Evolutionary conservation across 2,329 filamentous ascomycete genomes (phyloP).

Genomic region (Tolypocladium tundrense): DNA sequence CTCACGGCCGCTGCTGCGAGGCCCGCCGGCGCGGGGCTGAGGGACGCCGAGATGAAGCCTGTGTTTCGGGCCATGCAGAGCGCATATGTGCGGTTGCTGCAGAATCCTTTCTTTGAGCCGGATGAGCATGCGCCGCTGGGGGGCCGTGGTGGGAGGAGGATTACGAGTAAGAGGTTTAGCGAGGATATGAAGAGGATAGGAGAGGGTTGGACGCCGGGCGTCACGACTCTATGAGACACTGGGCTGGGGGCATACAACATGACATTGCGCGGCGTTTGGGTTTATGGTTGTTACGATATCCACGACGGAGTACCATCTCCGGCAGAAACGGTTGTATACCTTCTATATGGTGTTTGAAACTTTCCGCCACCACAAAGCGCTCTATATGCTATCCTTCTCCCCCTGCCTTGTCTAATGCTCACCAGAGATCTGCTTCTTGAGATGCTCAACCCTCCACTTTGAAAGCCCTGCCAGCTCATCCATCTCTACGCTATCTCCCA

Average conservation of each 20-base stretch:
- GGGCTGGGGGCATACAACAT: slow-evolving; percentile 3
- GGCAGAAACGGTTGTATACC: background rate
- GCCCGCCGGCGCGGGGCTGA: slow-evolving; percentile 51
- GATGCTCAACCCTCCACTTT: slow-evolving; percentile 23
- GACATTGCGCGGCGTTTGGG: slow-evolving; percentile 16
- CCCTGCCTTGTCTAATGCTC: slow-evolving; percentile 3
- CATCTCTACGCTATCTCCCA: slow-evolving; percentile 23
- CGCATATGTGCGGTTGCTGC: slow-evolving; percentile 79
- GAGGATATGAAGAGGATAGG: slow-evolving; percentile 80
- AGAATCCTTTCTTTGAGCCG: slow-evolving; percentile 92
- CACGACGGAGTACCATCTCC: background rate
- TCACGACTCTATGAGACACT: slow-evolving; percentile 41
- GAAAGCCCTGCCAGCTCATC: slow-evolving; percentile 29
- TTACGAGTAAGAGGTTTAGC: slow-evolving; percentile 71
- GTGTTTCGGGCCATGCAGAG: slow-evolving; percentile 87
- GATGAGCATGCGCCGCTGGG: slow-evolving; percentile 63
- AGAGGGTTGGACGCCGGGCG: slow-evolving; percentile 70
- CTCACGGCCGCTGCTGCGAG: slow-evolving; percentile 10
- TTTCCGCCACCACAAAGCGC: background rate
- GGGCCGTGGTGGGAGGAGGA: slow-evolving; percentile 52
- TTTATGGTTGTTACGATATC: background rate
- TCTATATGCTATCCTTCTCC: background rate
- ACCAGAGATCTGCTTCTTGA: slow-evolving; percentile 14
- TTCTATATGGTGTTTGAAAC: slow-evolving; percentile 1
- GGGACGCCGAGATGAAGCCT: slow-evolving; percentile 79